Percentiles rank a stretch among this genome's conserved stretches.
Conservation (phyloP, 78 protist species). For the Tieghemostelium lacteum region DNA sequence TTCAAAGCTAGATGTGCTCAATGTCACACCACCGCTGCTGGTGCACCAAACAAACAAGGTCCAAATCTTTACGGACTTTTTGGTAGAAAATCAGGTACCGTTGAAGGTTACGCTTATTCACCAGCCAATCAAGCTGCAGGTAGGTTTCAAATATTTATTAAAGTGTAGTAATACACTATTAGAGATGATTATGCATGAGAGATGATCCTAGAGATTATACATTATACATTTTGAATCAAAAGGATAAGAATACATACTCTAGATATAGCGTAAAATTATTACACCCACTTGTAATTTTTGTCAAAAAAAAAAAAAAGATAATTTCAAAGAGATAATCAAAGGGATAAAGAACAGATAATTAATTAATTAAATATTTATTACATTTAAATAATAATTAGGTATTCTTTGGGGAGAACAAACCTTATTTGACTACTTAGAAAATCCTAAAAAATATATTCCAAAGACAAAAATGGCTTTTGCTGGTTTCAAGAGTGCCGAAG, state of each 20-base stretch:
- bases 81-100: conserved; percentile 89
- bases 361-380: neutral
- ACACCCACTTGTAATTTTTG: too few species aligned
- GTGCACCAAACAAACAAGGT: conserved; percentile 84
- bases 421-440: conserved; percentile 88
- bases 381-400: conserved; percentile 19
- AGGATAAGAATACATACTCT: too few species aligned
- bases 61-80: conserved; percentile 93
- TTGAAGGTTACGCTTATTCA: conserved; percentile 89
- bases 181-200: too few species aligned
- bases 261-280: too few species aligned
- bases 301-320: too few species aligned
- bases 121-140: conserved; percentile 92
- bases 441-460: conserved; percentile 95
- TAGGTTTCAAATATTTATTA: conserved; percentile 4
- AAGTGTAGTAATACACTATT: too few species aligned
- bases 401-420: conserved; percentile 92
- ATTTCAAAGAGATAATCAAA: neutral
- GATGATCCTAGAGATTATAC: too few species aligned
- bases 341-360: neutral
- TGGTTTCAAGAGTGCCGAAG: conserved; percentile 26
- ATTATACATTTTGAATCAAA: too few species aligned
- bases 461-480: conserved; percentile 92
- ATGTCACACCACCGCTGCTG: conserved; percentile 90
- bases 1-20: conserved; percentile 89